phyloP scores from a whole-genome alignment of 768 basidiomycete species.

The Phlebiopsis gigantea region DNA sequence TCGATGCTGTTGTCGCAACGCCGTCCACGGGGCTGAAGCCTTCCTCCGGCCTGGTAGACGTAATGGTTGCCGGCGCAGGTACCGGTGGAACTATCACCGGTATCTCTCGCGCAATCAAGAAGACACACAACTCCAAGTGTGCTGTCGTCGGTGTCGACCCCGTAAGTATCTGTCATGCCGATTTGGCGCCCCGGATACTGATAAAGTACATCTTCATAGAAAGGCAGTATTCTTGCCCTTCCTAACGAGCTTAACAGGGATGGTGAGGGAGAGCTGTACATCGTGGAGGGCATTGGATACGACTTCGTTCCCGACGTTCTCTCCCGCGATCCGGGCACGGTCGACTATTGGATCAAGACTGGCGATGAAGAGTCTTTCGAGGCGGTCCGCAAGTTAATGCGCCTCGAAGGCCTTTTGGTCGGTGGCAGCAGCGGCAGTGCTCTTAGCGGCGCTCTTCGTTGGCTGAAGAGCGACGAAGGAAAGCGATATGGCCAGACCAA shows the following conservation, averaged over 20 bases:
- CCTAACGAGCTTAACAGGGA: constrained; percentile 59
- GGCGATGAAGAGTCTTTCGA: constrained; percentile 76
- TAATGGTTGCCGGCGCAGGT: constrained; percentile 81
- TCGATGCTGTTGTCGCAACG: constrained; percentile 65
- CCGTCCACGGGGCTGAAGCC: constrained; percentile 51
- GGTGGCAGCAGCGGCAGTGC: constrained; percentile 93
- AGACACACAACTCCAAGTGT: constrained; percentile 65
- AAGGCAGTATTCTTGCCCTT: constrained; percentile 82
- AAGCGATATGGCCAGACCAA: constrained; percentile 52
- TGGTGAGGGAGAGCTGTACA: constrained; percentile 50
- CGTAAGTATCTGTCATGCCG: constrained; percentile 38
- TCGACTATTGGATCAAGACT: constrained; percentile 86
- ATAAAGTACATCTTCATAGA: constrained; percentile 34
- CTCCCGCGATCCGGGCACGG: constrained; percentile 48
- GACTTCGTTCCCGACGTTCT: constrained; percentile 90
- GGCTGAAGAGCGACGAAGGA: constrained; percentile 72
- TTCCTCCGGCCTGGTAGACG: constrained; percentile 75
- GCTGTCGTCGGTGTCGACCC: constrained; percentile 89
- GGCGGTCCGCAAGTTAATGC: constrained; percentile 71
- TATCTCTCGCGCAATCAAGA: constrained; percentile 73
- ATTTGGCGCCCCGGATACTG: neutral
- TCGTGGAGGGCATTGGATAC: constrained; percentile 96
- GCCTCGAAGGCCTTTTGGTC: constrained; percentile 81
- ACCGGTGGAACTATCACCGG: constrained; percentile 97
- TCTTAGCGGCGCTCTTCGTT: constrained; percentile 69